Evolutionary conservation across 148 eudicot species (phyloP).

Genomic region (Silene uniflora): DNA sequence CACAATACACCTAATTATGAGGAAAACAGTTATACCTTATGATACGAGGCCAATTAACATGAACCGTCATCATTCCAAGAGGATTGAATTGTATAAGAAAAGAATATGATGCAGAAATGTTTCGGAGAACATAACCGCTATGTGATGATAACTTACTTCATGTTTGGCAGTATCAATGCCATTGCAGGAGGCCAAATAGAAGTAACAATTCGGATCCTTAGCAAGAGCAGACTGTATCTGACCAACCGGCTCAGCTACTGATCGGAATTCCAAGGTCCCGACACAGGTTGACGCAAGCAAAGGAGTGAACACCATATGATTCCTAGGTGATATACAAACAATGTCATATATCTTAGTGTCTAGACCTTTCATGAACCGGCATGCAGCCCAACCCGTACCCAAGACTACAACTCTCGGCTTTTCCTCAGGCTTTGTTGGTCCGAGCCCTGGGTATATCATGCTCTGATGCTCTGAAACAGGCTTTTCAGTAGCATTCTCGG

Average conservation of each 20-base stretch:
- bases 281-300: conserved; percentile 94
- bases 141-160: conserved; percentile 42
- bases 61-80: too few species aligned
- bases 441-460: conserved; percentile 46
- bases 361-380: conserved; percentile 77
- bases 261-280: conserved; percentile 83
- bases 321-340: conserved; percentile 85
- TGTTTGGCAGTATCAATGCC: conserved; percentile 62
- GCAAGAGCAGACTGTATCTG: conserved; percentile 68
- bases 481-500: conserved; percentile 33
- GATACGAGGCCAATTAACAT: too few species aligned
- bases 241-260: conserved; percentile 79
- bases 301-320: conserved; percentile 96
- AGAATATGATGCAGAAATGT: too few species aligned
- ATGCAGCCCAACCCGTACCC: conserved; percentile 91
- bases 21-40: background rate
- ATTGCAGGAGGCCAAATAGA: conserved; percentile 72
- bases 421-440: conserved; percentile 68
- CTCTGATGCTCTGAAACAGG: conserved; percentile 40
- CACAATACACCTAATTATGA: conserved; percentile 64
- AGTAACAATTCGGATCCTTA: conserved; percentile 71
- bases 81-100: too few species aligned
- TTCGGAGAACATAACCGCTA: background rate
- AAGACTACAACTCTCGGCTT: conserved; percentile 87
- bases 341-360: conserved; percentile 70